phyloP scores from a whole-genome alignment of 2,329 filamentous ascomycete species.

The Bipolaris zeicola region DNA sequence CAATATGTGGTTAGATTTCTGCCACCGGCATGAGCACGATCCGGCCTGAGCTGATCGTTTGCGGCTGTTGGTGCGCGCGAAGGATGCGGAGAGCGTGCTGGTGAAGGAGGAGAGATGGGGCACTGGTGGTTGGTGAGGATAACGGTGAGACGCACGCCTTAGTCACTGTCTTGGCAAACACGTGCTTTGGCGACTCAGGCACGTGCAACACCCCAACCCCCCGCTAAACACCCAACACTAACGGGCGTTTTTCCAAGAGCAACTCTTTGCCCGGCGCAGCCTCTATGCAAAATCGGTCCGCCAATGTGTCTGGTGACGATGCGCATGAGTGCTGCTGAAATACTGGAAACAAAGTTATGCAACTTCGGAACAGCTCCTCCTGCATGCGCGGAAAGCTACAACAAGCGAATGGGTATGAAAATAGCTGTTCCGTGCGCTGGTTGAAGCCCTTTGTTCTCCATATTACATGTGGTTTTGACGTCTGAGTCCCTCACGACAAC shows the following conservation, averaged over 20 bases:
- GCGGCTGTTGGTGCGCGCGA: constrained; percentile 12
- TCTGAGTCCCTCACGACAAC: neutral
- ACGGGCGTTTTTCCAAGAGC: neutral
- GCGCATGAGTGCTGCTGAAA: neutral
- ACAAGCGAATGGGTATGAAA: neutral
- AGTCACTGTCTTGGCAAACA: constrained; percentile 13
- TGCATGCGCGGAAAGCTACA: neutral
- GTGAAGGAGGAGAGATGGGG: constrained; percentile 5
- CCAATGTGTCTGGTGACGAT: neutral
- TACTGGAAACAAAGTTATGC: neutral
- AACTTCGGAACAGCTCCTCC: neutral
- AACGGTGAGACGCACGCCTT: neutral
- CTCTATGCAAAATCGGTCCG: neutral
- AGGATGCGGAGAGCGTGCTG: constrained; percentile 4
- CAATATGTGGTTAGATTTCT: constrained; percentile 26
- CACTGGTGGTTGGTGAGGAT: constrained; percentile 1
- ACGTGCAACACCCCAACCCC: neutral
- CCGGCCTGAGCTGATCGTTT: constrained; percentile 26
- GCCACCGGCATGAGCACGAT: constrained; percentile 23
- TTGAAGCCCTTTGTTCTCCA: too few relatives aligned
- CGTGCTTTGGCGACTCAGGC: neutral
- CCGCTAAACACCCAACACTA: neutral
- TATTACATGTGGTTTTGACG: too few relatives aligned
- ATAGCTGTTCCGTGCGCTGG: neutral
- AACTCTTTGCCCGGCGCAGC: neutral